Base-by-base conservation (phyloP, 2,329 filamentous ascomycete genomes). In the Claviceps sp. region DNA sequence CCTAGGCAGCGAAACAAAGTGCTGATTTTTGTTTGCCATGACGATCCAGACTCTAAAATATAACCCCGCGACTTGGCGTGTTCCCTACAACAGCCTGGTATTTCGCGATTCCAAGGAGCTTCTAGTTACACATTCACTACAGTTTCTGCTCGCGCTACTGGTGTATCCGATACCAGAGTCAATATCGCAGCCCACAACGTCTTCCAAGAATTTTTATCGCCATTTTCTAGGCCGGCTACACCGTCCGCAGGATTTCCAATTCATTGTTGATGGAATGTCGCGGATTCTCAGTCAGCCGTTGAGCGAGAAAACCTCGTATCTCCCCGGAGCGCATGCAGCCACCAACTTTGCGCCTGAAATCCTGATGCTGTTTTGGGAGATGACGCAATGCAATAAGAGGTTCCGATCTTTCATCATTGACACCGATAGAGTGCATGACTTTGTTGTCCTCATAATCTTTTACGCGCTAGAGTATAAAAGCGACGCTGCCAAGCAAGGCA, bases 321-420 rank as follows among this genome's bases (percentile, higher is more conserved):
- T 96, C 2, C 89, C 91, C 0, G 88, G 89, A 4, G 85, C 84
- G 40, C 88, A 94, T 60, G 79, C 85, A 47, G 79, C 85, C 0
- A 74, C 88, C 50, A 88, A 87, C 62, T 95, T 91, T 76, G 88
- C 90, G 0, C 90, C 93, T 1, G 93, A 98, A 68, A 94, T 94
- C 72, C 83, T 97, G 51, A 93, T 96, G 78, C 76, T 98, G 2
- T 96, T 97, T 64, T 98, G 93, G 93, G 93, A 98, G 71, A 82
- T 88, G 39, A 81, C 93, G 4, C 93, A 98, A 67, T 96, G 91
- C 76, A 98, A 98, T 70, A 97, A 95, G 69, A 80, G 91, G 53
- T 98, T 98, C 70, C 79, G 93, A 36, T 88, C 89, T 1, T 98
- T 96, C 67, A 93, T 98, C 61, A 91, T 97, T 56, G 93, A 98